phyloP scores from a whole-genome alignment of 441 rosid genomes.

The Hura crepitans region DNA sequence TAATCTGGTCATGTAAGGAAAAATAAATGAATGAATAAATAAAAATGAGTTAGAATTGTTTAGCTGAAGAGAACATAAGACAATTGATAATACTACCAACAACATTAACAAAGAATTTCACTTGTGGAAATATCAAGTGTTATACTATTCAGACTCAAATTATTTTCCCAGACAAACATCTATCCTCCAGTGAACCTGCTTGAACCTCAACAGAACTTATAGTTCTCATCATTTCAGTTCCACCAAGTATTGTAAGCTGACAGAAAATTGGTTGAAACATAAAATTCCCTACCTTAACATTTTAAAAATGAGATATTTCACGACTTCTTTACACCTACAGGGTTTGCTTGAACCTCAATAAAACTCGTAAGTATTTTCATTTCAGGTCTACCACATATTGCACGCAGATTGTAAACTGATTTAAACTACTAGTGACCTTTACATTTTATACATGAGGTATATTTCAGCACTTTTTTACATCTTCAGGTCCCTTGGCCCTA shows the following conservation, averaged over 20 bases:
- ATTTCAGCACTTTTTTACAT: not conserved
- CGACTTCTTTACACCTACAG: not conserved
- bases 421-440: not conserved
- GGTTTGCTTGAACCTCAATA: too few relatives aligned
- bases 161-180: not conserved
- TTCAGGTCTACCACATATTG: too few relatives aligned
- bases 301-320: too few relatives aligned
- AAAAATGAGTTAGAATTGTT: not conserved
- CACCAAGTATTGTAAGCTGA: not conserved
- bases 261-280: not conserved
- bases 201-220: constrained; percentile 1
- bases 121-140: not conserved
- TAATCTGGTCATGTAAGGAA: constrained; percentile 49
- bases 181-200: not conserved
- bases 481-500: not conserved
- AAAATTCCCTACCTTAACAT: not conserved
- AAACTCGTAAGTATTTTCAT: too few relatives aligned
- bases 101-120: not conserved
- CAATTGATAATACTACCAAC: not conserved
- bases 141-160: not conserved
- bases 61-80: not conserved
- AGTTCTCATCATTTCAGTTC: not conserved
- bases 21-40: too few relatives aligned
- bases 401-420: too few relatives aligned
- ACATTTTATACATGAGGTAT: too few relatives aligned